Conservation (phyloP, 805 yeast genomes). For the Saccharomycopsis guyanensis region DNA sequence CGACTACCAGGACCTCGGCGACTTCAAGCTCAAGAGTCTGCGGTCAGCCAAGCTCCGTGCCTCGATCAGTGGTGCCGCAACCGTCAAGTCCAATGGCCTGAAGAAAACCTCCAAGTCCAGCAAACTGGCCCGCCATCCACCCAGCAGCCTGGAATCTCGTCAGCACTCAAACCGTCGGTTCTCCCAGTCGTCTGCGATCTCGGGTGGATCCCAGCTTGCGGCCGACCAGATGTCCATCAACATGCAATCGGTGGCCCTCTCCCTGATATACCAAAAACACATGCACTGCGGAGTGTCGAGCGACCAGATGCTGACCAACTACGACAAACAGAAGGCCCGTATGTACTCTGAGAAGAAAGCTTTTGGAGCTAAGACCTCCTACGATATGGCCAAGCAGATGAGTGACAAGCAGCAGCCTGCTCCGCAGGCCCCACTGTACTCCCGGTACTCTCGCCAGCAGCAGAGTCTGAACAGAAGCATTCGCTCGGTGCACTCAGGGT, state of each 20-base stretch:
- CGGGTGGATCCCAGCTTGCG: background rate
- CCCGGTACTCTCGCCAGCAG: background rate
- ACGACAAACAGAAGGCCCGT: constrained; percentile 16
- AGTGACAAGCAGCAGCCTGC: background rate
- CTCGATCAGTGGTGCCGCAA: constrained; percentile 12
- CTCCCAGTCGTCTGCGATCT: background rate
- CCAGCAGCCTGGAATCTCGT: too few relatives aligned
- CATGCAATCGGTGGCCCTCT: constrained; percentile 18
- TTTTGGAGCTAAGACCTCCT: constrained; percentile 6
- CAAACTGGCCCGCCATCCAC: background rate
- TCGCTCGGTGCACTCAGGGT: background rate
- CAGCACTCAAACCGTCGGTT: background rate
- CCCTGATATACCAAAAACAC: constrained; percentile 17
- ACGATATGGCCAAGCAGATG: constrained; percentile 4
- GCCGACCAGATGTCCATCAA: constrained; percentile 12
- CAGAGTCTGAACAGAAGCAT: background rate
- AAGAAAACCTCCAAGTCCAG: constrained; percentile 6
- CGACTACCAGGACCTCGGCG: constrained; percentile 17
- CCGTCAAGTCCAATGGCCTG: constrained; percentile 3
- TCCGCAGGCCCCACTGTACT: background rate
- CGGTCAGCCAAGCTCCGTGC: constrained; percentile 12
- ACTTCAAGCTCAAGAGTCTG: background rate
- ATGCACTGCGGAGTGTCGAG: constrained; percentile 6
- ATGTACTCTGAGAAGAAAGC: constrained; percentile 18
- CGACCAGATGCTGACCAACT: constrained; percentile 9